Evolutionary conservation across 768 basidiomycete species (phyloP).

Genomic region (Tephrocybe rancida): DNA sequence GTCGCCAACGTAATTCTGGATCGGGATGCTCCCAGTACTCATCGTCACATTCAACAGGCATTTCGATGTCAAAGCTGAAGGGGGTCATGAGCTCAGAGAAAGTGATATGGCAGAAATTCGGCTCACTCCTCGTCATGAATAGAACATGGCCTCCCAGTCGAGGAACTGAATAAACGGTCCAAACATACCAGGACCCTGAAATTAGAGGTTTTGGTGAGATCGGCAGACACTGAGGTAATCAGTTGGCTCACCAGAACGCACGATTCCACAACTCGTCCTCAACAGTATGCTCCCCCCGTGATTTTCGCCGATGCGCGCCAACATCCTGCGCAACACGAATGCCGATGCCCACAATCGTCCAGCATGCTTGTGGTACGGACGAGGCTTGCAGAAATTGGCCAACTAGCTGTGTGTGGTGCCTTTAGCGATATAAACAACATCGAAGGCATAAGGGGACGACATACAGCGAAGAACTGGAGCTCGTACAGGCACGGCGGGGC

Average conservation of each 20-base stretch:
- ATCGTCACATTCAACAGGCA: constrained; percentile 67
- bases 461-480: constrained; percentile 65
- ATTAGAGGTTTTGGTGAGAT: neutral
- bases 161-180: constrained; percentile 52
- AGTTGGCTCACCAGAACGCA: constrained; percentile 53
- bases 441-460: constrained; percentile 20
- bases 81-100: neutral
- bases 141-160: constrained; percentile 72
- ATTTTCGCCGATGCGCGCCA: constrained; percentile 61
- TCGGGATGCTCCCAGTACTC: constrained; percentile 74
- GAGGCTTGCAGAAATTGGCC: constrained; percentile 57
- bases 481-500: constrained; percentile 68
- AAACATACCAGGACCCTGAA: constrained; percentile 55
- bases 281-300: constrained; percentile 34
- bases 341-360: constrained; percentile 71
- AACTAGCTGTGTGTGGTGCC: constrained; percentile 41
- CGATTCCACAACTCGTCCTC: constrained; percentile 80
- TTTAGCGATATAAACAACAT: neutral
- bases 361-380: constrained; percentile 63
- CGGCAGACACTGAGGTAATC: neutral
- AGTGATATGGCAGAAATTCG: constrained; percentile 3
- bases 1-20: constrained; percentile 62
- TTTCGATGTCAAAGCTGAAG: constrained; percentile 71
- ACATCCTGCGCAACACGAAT: constrained; percentile 81
- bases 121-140: constrained; percentile 81